A percentile compares a stretch with the other conserved stretches of the same genome.
These are phyloP conservation scores for Aspergillus thermomutatus DNA, from an alignment of 2,329 filamentous ascomycete genomes.

Conservation along the genomic window DNA sequence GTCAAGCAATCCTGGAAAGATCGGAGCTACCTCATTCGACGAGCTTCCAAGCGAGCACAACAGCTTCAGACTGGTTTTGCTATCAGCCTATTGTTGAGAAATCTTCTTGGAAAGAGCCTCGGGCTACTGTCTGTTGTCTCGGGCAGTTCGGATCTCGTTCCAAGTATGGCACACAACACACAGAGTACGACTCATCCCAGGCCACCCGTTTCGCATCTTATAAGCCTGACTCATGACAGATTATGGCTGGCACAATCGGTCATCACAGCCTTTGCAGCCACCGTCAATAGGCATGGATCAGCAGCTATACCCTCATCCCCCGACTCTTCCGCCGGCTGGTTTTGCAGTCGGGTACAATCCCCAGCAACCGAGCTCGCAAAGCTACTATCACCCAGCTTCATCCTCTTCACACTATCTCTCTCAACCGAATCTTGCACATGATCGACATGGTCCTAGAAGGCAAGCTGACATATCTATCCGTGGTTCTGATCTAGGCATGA, in stretches of 20 bases:
- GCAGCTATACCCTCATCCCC: constrained; percentile 22
- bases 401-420: constrained; percentile 19
- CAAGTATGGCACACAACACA: constrained; percentile 28
- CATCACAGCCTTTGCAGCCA: constrained; percentile 26
- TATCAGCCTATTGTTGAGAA: not conserved
- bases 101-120: not conserved
- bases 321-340: constrained; percentile 21
- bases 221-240: constrained; percentile 21
- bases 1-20: no score
- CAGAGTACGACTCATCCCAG: constrained; percentile 21
- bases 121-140: not conserved
- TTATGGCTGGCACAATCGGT: constrained; percentile 30
- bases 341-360: constrained; percentile 25
- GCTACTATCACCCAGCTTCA: constrained; percentile 19
- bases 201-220: not conserved
- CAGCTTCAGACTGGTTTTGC: not conserved
- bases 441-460: constrained; percentile 20
- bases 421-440: constrained; percentile 10
- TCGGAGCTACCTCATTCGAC: not conserved
- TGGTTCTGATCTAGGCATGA: not conserved
- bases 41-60: not conserved
- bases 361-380: constrained; percentile 18
- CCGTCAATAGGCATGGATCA: constrained; percentile 26
- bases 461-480: constrained; percentile 3
- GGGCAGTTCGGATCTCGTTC: not conserved